These are phyloP conservation scores for Aspergillus sp. DNA, from an alignment of 2,329 filamentous ascomycete genomes.

Conservation along the genomic window DNA sequence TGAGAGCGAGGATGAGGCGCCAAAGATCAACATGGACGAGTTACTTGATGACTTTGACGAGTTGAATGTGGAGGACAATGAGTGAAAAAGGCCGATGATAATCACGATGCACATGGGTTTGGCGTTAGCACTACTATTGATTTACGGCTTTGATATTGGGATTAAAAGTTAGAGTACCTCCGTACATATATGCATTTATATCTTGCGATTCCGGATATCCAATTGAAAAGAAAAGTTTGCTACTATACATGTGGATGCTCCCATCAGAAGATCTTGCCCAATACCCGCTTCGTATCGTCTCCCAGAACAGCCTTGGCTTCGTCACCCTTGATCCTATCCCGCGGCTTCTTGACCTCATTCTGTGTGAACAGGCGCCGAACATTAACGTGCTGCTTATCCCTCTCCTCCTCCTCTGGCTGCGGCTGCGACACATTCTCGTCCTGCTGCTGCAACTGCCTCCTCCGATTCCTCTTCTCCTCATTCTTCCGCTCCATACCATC, in stretches of 20 bases:
- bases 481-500: constrained; percentile 40
- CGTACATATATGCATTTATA: no score
- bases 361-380: constrained; percentile 35
- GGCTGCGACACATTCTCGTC: constrained; percentile 1
- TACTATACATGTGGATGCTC: no score
- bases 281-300: constrained; percentile 36
- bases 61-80: constrained; percentile 57
- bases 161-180: constrained; percentile 7
- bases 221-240: no score
- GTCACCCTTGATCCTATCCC: constrained; percentile 14
- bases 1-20: constrained; percentile 54
- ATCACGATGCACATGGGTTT: not conserved
- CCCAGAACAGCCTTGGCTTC: constrained; percentile 19
- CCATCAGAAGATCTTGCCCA: constrained; percentile 40
- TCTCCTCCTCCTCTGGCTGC: constrained; percentile 4
- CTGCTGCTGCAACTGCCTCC: constrained; percentile 6
- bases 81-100: constrained; percentile 6
- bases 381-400: constrained; percentile 10
- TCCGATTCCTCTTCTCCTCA: constrained; percentile 29
- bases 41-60: constrained; percentile 91
- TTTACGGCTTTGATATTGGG: not conserved
- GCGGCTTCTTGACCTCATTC: constrained; percentile 28
- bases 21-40: constrained; percentile 68
- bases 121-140: not conserved
- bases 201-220: no score